Base-by-base conservation (phyloP, 352 stramenopile species). In the Phytophthora cactorum region DNA sequence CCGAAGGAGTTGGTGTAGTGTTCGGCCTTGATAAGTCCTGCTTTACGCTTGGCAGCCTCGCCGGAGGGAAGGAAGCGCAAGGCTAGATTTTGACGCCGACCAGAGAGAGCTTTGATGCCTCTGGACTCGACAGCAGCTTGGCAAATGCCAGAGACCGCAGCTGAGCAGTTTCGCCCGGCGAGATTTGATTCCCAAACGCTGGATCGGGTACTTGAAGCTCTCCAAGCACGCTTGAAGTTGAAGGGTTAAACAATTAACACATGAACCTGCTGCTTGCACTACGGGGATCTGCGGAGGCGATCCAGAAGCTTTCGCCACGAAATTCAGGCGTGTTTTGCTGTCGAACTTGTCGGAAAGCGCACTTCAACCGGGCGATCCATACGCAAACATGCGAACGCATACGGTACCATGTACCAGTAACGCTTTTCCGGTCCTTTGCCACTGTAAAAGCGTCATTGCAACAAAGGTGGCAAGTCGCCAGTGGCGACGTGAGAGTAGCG, bases 281-380 rank as follows among this genome's bases (percentile, higher is more conserved):
- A 31, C 4, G n/a, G 51, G 51, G 51, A 57, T 57, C 32, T 57
- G 51, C 32, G 17, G 51, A 57, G 14, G 41, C 41, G 5, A 47
- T 47, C 15, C 5, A 27, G 41, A 22, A 10, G 5, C 31, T 32
- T 43, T 43, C 51, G 10, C 51, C 52, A 46, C 31, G 51, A 45
- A 57, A 46, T 57, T 57, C 31, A 22, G 38, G 53, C 52, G 52
- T 50, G 38, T 43, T 43, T 43, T 12, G 12, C 36, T 43, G 36
- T 43, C 36, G 6, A 43, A 38, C 38, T 45, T 10, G 12, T 9
- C 31, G 29, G 17, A 28, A 10, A 8, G 8, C 15, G 7, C 14
- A 34, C 50, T 68, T 61, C 60, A 68, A 68, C 52, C 17, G 31
- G 41, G 51, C 60, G 44, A 62, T 61, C 51, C 59, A 62, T 6